Conservation (phyloP, 75 land plant species). For the Pinus albicaulis region DNA sequence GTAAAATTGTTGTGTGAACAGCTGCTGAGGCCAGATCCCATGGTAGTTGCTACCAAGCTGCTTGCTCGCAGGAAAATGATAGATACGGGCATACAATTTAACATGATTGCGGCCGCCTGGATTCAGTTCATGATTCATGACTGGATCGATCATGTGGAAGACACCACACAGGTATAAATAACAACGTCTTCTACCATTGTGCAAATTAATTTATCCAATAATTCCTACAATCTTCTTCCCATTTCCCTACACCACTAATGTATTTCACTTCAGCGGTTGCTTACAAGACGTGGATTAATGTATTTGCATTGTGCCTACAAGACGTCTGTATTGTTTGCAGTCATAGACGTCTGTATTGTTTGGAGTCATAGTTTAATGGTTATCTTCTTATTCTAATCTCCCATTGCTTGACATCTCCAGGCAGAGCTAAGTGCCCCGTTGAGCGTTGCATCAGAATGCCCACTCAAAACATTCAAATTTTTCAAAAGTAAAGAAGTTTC, state of each 20-base stretch:
- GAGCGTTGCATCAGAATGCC: slow-evolving; percentile 37
- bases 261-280: slow-evolving; percentile 81
- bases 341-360: too few relatives aligned
- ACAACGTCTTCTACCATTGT: neutral
- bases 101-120: slow-evolving; percentile 69
- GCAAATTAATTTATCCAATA: slow-evolving; percentile 25
- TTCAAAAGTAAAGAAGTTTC: slow-evolving; percentile 24
- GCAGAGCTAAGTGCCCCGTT: slow-evolving; percentile 35
- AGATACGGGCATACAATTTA: slow-evolving; percentile 58
- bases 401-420: slow-evolving; percentile 3
- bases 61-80: slow-evolving; percentile 35
- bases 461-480: slow-evolving; percentile 53
- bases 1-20: slow-evolving; percentile 6
- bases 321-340: too few relatives aligned
- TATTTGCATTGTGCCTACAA: too few relatives aligned
- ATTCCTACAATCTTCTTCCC: slow-evolving; percentile 37
- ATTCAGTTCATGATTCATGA: slow-evolving; percentile 83
- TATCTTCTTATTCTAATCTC: too few relatives aligned
- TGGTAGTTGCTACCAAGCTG: slow-evolving; percentile 59
- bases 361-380: too few relatives aligned
- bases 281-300: slow-evolving; percentile 46
- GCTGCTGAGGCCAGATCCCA: slow-evolving; percentile 61
- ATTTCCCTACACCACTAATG: slow-evolving; percentile 57
- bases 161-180: slow-evolving; percentile 29
- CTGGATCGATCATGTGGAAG: slow-evolving; percentile 74